A percentile compares a stretch with the other conserved stretches of the same genome.
phyloP scores from a whole-genome alignment of 2,329 filamentous ascomycete genomes.

The Colletotrichum costaricense region DNA sequence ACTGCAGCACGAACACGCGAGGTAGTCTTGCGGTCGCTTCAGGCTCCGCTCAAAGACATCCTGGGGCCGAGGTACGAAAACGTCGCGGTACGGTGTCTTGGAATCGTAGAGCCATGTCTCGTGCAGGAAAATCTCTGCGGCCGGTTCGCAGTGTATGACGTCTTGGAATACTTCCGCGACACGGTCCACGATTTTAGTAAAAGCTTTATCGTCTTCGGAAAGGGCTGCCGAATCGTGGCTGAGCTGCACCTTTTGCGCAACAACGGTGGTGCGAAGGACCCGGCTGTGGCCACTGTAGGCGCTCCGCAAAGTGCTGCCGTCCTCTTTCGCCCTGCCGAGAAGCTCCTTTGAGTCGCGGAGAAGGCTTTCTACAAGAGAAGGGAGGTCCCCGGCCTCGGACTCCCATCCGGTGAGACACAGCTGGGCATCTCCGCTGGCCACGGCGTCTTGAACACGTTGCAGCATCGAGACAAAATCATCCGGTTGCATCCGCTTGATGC shows the following conservation, averaged over 20 bases:
- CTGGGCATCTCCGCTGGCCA: constrained; percentile 48
- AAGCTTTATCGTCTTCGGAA: constrained; percentile 76
- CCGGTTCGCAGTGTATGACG: constrained; percentile 48
- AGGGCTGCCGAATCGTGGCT: constrained; percentile 79
- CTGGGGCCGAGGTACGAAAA: constrained; percentile 80
- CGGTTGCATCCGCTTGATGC: constrained; percentile 70
- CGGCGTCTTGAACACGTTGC: constrained; percentile 51
- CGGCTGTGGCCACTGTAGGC: constrained; percentile 79
- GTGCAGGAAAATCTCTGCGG: constrained; percentile 67
- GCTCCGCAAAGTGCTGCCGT: constrained; percentile 71
- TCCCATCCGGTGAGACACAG: constrained; percentile 50
- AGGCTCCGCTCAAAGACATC: constrained; percentile 78
- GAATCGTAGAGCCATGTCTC: constrained; percentile 84
- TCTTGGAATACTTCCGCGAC: constrained; percentile 62
- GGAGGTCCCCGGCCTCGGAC: constrained; percentile 45
- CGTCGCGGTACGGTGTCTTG: constrained; percentile 75
- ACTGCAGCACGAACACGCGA: constrained; percentile 78
- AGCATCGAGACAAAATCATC: constrained; percentile 57
- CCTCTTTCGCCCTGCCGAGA: constrained; percentile 54
- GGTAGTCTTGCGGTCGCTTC: constrained; percentile 79
- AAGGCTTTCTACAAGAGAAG: constrained; percentile 51
- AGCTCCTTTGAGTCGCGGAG: constrained; percentile 60
- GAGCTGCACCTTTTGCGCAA: constrained; percentile 84
- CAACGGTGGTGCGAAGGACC: constrained; percentile 79
- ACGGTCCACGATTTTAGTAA: constrained; percentile 73